Evolutionary conservation across 768 basidiomycete species (phyloP), one percentile per base, ranked within the genome.

Genomic region (Trametes villosa): DNA sequence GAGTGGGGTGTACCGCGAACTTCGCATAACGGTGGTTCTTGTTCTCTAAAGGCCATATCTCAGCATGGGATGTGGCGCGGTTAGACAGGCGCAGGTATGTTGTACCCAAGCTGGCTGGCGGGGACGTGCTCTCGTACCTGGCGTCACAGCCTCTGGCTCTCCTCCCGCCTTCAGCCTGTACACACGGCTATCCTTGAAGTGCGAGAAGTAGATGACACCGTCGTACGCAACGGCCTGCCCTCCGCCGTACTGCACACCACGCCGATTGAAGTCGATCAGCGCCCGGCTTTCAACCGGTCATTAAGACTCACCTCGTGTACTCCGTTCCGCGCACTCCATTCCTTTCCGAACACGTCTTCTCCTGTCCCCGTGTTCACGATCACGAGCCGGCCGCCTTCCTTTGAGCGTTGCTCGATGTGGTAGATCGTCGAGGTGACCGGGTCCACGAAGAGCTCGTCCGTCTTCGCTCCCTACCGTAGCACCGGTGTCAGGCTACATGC

Each of bases 21-120:
- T 86, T 79, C 24, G 87, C 89, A 67, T 82, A 92, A 41, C 89
- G 84, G 67, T 81, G 76, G 0, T 79, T 78, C 13, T 75, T 69
- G 67, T 80, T 83, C 54, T 79, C 86, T 79, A 52, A n/a, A n/a
- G n/a, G n/a, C n/a, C n/a, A n/a, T n/a, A n/a, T n/a, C n/a, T n/a
- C n/a, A n/a, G n/a, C n/a, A n/a, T n/a, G n/a, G n/a, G n/a, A n/a
- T n/a, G n/a, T n/a, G n/a, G n/a, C n/a, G n/a, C n/a, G n/a, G n/a
- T n/a, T n/a, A n/a, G n/a, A n/a, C n/a, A n/a, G 8, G 38, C 15
- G 27, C 30, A 27, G 6, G 11, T 27, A 36, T n/a, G 49, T 42
- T 76, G 56, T 42, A 38, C n/a, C 27, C 47, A 22, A n/a, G 12
- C 22, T n/a, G 15, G 18, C 6, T 22, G 6, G 13, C 7, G 22